Percentiles rank a stretch among this genome's conserved stretches.
Evolutionary conservation across 1,284 basidiomycete species (phyloP).

Genomic region (Mycosarcoma maydis): DNA sequence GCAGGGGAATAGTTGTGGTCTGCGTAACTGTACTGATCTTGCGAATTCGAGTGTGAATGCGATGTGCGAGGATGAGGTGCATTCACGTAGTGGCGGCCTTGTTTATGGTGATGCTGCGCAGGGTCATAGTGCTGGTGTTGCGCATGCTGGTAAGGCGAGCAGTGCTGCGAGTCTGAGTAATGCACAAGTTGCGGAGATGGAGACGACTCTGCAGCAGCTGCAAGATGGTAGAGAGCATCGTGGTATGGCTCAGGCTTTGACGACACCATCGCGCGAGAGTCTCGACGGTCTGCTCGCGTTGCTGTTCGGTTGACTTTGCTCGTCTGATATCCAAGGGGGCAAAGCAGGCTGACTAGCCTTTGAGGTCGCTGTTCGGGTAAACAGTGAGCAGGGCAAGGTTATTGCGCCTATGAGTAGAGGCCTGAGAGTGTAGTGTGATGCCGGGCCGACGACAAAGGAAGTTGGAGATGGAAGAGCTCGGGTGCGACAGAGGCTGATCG

Average conservation of each 20-base stretch:
- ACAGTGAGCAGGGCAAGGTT: too few species aligned
- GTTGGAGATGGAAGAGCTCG: too few species aligned
- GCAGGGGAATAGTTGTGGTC: constrained; percentile 25
- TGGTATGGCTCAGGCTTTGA: constrained; percentile 41
- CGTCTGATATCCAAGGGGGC: too few species aligned
- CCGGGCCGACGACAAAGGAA: too few species aligned
- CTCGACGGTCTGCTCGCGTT: too few species aligned
- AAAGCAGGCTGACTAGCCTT: too few species aligned
- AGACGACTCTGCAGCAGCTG: constrained; percentile 39
- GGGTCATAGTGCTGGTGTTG: constrained; percentile 11
- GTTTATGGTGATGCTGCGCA: constrained; percentile 7
- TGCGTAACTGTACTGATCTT: constrained; percentile 25
- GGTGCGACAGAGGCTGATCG: too few species aligned
- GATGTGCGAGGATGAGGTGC: constrained; percentile 10
- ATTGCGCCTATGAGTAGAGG: too few species aligned
- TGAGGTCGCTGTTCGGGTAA: too few species aligned
- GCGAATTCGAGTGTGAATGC: constrained; percentile 18
- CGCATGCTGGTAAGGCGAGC: constrained; percentile 2
- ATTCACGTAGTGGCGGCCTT: constrained; percentile 15
- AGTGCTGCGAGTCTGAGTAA: constrained; percentile 15
- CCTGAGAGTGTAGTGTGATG: too few species aligned
- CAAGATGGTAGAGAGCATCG: constrained; percentile 44
- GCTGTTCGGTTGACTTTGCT: too few species aligned
- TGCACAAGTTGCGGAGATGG: constrained; percentile 31
- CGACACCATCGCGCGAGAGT: constrained; percentile 14